Evolutionary conservation across 2,329 filamentous ascomycete genomes (phyloP), one percentile per base, ranked within the genome.

Genomic region (Diaporthe aspalathi): DNA sequence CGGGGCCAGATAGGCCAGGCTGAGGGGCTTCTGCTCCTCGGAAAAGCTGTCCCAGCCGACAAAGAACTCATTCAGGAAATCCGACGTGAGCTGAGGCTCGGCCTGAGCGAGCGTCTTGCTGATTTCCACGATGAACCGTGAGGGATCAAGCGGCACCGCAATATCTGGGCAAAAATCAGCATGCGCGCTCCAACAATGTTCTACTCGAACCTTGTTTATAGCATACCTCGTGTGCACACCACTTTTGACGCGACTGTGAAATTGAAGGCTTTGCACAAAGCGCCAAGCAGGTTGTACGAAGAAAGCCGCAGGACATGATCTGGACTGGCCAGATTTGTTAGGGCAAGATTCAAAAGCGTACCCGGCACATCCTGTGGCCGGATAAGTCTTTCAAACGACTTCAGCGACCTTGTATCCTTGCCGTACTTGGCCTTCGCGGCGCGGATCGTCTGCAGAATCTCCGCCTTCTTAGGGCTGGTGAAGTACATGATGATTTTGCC

Each of bases 401-500:
- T 92, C 49, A 87, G 83, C 5, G 87, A 83, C 73, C 89, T 84
- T 47, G 83, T 85, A 73, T 92, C 90, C 76, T 91, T 92, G 68
- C 88, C 87, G 73, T 91, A 86, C 75, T 91, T 92, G 9, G 86
- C 82, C 78, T 92, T 92, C 53, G 90, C 90, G 12, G 82, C 84
- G 43, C 89, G 86, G 67, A 93, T 90, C 14, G 88, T 87, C 78
- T 90, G 87, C 4, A 93, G 81, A 24, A 93, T 85, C 72, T 92
- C 90, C 8, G 82, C 77, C 78, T 91, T 91, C 77, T 88, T 89
- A 1, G 89, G 84, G 74, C 90, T 92, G 22, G 90, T 90, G 78
- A 93, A 93, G 77, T 90, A 92, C 90, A 93, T 92, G 67, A 92
- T 87, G 63, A 92, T 90, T 79, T 90, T 92, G 75, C 91, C 91